Evolutionary conservation across 2,329 filamentous ascomycete genomes (phyloP).

Genomic region (Xylaria sp.): DNA sequence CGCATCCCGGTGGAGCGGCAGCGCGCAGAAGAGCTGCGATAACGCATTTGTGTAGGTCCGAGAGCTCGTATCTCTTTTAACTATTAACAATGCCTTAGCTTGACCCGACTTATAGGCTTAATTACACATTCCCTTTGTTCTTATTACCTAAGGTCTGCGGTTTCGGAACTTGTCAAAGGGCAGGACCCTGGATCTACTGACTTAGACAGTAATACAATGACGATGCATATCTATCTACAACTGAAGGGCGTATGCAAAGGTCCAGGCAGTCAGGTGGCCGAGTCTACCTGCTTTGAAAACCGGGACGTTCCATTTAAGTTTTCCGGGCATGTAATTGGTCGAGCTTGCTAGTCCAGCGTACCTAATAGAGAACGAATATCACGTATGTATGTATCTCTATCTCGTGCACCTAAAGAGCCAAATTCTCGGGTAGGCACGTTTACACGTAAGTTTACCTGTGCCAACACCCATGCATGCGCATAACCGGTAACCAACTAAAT

Average conservation of each 20-base stretch:
- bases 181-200: background rate
- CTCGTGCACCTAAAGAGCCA: background rate
- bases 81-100: background rate
- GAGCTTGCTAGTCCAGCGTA: background rate
- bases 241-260: constrained; percentile 10
- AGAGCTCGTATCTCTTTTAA: background rate
- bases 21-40: constrained; percentile 6
- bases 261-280: constrained; percentile 4
- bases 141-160: constrained; percentile 10
- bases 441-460: background rate
- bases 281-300: background rate
- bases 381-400: too few species aligned
- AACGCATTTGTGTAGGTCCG: background rate
- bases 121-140: constrained; percentile 4
- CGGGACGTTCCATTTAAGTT: constrained; percentile 3
- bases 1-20: constrained; percentile 3
- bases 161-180: constrained; percentile 2
- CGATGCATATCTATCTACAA: constrained; percentile 1
- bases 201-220: background rate
- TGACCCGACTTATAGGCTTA: background rate
- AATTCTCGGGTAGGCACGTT: background rate
- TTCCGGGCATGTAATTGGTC: background rate
- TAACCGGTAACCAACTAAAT: background rate
- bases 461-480: background rate
- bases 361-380: background rate